These are phyloP conservation scores for Hypoxylon fuscum DNA, from an alignment of 495 filamentous ascomycete species.

Conservation along the genomic window DNA sequence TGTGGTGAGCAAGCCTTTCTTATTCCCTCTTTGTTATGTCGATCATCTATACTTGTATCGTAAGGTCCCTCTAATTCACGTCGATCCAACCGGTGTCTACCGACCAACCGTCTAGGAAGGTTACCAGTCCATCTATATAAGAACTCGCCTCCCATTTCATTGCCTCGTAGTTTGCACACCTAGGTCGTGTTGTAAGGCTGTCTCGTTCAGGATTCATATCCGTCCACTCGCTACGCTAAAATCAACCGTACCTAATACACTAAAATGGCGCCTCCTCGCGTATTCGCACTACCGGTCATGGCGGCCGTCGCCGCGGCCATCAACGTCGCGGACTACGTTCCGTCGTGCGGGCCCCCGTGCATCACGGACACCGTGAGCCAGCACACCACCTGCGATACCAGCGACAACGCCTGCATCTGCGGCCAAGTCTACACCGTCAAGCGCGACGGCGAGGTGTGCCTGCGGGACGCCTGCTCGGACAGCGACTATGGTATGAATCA, in stretches of 20 bases:
- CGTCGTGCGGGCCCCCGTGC: slow-evolving; percentile 52
- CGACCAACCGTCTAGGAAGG: slow-evolving; percentile 30
- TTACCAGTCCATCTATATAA: slow-evolving; percentile 29
- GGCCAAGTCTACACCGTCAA: slow-evolving; percentile 42
- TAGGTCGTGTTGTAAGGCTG: slow-evolving; percentile 2
- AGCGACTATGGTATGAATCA: slow-evolving; percentile 43
- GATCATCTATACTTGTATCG: slow-evolving; percentile 34
- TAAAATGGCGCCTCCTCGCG: slow-evolving; percentile 43
- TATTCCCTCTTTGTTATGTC: slow-evolving; percentile 16
- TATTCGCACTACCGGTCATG: slow-evolving; percentile 47
- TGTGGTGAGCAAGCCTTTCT: slow-evolving; percentile 16
- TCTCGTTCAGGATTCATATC: slow-evolving; percentile 20
- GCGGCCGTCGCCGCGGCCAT: slow-evolving; percentile 49
- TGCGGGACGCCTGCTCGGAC: slow-evolving; percentile 36
- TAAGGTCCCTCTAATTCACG: slow-evolving; percentile 20
- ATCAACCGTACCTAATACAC: slow-evolving; percentile 6
- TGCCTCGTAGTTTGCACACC: slow-evolving; percentile 1
- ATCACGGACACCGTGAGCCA: slow-evolving; percentile 46
- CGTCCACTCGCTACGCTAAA: slow-evolving; percentile 30
- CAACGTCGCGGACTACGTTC: slow-evolving; percentile 48
- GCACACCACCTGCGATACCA: slow-evolving; percentile 46
- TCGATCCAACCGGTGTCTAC: slow-evolving; percentile 29
- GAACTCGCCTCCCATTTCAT: slow-evolving; percentile 6
- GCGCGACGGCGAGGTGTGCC: slow-evolving; percentile 45
- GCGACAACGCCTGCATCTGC: slow-evolving; percentile 58